Evolutionary conservation across 1,284 basidiomycete genomes (phyloP).

Genomic region (Heterobasidion parviporum): DNA sequence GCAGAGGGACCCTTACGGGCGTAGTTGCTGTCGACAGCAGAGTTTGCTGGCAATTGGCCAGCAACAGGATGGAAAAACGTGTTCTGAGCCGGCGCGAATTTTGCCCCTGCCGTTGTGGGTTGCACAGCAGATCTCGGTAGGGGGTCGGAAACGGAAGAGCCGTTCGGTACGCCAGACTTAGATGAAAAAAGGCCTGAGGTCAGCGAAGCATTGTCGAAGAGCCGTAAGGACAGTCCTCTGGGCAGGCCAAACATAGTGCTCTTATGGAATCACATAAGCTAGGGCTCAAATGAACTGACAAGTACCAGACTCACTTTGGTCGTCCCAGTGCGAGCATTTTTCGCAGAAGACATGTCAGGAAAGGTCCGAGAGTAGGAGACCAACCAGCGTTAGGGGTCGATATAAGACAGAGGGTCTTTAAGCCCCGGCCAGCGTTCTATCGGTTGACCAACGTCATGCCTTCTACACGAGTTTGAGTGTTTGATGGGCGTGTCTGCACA

Average conservation of each 20-base stretch:
- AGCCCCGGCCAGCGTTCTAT: slow-evolving; percentile 4
- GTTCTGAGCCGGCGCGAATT: slow-evolving; percentile 2
- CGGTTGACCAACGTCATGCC: slow-evolving; percentile 7
- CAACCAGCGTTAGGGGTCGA: slow-evolving; percentile 1
- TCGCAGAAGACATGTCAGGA: slow-evolving; percentile 10
- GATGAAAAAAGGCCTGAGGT: slow-evolving; percentile 1
- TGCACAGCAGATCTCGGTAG: slow-evolving; percentile 1
- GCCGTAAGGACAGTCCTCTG: slow-evolving; percentile 6
- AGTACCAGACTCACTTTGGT: slow-evolving; percentile 7
- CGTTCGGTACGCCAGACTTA: neutral
- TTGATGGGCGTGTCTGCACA: slow-evolving; percentile 6
- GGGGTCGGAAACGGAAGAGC: neutral
- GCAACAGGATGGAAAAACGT: neutral
- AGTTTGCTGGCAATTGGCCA: neutral
- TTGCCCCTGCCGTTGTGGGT: neutral
- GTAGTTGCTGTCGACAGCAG: slow-evolving; percentile 6
- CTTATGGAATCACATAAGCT: slow-evolving; percentile 4
- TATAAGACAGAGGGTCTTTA: slow-evolving; percentile 7
- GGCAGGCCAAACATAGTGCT: slow-evolving; percentile 9
- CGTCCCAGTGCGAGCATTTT: slow-evolving; percentile 8
- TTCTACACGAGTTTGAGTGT: slow-evolving; percentile 8
- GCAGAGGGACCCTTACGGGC: slow-evolving; percentile 6
- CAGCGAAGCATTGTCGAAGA: slow-evolving; percentile 9
- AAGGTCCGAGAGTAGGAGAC: slow-evolving; percentile 1
- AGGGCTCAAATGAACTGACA: neutral